These are phyloP conservation scores for Talinum fruticosum DNA, from an alignment of 148 eudicot genomes.

Conservation along the genomic window DNA sequence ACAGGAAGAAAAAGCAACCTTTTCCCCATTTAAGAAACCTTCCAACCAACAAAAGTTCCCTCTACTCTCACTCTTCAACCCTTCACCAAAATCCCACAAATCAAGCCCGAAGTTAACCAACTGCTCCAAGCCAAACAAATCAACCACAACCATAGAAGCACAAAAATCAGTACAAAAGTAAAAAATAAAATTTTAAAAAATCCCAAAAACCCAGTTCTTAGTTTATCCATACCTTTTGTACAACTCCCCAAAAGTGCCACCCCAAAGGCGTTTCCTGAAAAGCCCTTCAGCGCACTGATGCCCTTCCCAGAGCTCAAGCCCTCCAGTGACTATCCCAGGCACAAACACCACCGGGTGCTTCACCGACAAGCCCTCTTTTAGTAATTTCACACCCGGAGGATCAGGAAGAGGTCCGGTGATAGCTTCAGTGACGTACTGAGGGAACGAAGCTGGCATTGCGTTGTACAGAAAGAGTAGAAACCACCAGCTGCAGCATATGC, in stretches of 20 bases:
- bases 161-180: background rate
- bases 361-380: constrained; percentile 57
- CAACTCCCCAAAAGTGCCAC: constrained; percentile 91
- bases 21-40: background rate
- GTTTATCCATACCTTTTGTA: constrained; percentile 74
- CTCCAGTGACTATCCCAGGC: constrained; percentile 95
- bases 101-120: background rate
- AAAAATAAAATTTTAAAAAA: background rate
- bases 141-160: background rate
- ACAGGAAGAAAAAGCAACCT: background rate
- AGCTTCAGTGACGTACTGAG: constrained; percentile 87
- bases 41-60: background rate
- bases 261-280: constrained; percentile 87
- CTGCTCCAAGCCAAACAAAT: background rate
- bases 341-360: constrained; percentile 93
- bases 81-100: background rate
- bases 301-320: constrained; percentile 96
- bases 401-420: constrained; percentile 81
- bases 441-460: constrained; percentile 75
- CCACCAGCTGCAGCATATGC: constrained; percentile 75
- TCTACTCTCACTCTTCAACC: background rate
- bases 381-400: constrained; percentile 72
- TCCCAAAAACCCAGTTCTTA: background rate
- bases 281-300: constrained; percentile 77
- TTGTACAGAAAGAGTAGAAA: constrained; percentile 57